Conservation (phyloP, 129 eudicot genomes). For the Mikania micrantha region DNA sequence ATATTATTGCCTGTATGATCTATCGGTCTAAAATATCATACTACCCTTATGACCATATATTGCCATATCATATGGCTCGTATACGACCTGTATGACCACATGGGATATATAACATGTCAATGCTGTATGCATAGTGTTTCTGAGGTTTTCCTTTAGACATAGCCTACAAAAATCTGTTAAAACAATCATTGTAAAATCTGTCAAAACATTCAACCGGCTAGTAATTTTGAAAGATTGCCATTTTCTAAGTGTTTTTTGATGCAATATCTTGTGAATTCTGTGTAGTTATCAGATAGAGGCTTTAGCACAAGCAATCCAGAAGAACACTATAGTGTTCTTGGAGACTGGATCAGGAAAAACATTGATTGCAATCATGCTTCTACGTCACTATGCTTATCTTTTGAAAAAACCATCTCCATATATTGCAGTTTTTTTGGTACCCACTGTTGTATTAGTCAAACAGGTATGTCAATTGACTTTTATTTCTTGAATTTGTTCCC, state of each 20-base stretch:
- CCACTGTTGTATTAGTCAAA: conserved; percentile 77
- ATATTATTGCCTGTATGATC: too few species aligned
- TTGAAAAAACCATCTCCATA: conserved; percentile 54
- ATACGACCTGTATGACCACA: too few species aligned
- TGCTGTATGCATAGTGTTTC: too few species aligned
- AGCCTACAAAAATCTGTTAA: too few species aligned
- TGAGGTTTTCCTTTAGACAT: too few species aligned
- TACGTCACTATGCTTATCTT: conserved; percentile 57
- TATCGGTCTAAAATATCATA: too few species aligned
- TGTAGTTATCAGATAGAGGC: conserved; percentile 88
- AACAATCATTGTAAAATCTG: too few species aligned
- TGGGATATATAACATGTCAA: too few species aligned
- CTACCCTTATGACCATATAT: too few species aligned
- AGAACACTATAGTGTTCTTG: conserved; percentile 86
- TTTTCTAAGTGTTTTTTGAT: not conserved
- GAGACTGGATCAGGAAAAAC: conserved; percentile 98
- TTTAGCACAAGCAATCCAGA: conserved; percentile 56
- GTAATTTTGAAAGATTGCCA: too few species aligned
- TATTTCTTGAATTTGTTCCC: not conserved
- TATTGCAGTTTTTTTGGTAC: conserved; percentile 82
- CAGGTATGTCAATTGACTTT: conserved; percentile 44
- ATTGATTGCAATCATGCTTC: conserved; percentile 77
- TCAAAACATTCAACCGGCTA: too few species aligned
- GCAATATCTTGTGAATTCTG: conserved; percentile 4
- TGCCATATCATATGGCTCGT: too few species aligned